Evolutionary conservation across 805 yeast species (phyloP).

Genomic region (Saccharomycopsis malanga): DNA sequence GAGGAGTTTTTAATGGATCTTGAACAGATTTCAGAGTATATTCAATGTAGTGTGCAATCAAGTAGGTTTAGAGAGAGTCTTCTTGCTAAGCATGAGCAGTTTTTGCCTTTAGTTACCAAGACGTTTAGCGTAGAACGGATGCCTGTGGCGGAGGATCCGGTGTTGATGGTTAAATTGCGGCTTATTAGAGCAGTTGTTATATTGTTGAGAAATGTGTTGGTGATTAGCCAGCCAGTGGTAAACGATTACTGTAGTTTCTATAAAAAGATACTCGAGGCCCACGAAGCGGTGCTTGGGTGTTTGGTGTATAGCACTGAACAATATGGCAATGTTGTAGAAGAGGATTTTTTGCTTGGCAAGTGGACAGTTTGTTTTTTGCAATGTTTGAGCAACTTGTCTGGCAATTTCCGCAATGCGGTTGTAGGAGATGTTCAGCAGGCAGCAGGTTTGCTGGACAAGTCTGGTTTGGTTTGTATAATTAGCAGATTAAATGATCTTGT

Average conservation of each 20-base stretch:
- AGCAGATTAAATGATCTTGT: background rate
- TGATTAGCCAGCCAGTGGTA: constrained; percentile 27
- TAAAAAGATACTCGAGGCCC: background rate
- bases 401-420: constrained; percentile 2
- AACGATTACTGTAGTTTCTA: background rate
- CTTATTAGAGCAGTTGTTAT: constrained; percentile 41
- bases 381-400: constrained; percentile 16
- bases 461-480: background rate
- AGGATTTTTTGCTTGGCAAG: constrained; percentile 6
- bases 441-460: background rate
- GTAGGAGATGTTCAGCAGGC: background rate
- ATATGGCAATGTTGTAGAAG: background rate
- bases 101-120: background rate
- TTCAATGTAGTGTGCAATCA: background rate
- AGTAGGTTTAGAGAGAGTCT: background rate
- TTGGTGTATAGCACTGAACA: background rate
- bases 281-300: constrained; percentile 1
- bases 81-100: background rate
- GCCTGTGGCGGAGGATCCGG: background rate
- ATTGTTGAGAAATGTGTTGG: constrained; percentile 42
- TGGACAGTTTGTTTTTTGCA: constrained; percentile 12
- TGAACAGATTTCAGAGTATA: background rate
- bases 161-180: constrained; percentile 24
- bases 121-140: background rate
- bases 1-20: too few relatives aligned